Conservation (phyloP, 2,329 filamentous ascomycete species). For the Metarhizium humberi region DNA sequence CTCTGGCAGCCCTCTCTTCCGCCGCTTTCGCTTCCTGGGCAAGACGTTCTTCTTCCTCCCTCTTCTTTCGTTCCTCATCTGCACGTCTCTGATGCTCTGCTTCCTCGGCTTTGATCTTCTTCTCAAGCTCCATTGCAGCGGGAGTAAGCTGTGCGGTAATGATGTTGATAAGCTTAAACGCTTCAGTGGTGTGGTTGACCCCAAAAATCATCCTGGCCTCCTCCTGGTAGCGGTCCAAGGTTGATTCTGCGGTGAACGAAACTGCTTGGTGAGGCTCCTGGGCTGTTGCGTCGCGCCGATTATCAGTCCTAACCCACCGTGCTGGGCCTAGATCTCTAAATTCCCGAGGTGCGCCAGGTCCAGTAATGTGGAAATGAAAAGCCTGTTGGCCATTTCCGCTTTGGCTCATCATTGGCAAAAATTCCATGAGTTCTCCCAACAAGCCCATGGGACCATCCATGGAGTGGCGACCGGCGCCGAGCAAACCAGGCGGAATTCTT, state of each 20-base stretch:
- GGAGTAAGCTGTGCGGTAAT: conserved; percentile 71
- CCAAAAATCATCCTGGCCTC: conserved; percentile 85
- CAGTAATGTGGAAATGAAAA: conserved; percentile 51
- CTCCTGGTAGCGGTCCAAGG: conserved; percentile 74
- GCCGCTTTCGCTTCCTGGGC: conserved; percentile 63
- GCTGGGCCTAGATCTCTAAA: conserved; percentile 37
- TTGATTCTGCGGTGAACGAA: conserved; percentile 62
- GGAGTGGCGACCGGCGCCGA: conserved; percentile 27
- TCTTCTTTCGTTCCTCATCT: conserved; percentile 51
- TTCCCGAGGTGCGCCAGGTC: conserved; percentile 36
- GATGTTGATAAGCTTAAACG: conserved; percentile 56
- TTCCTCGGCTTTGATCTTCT: conserved; percentile 54
- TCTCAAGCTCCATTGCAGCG: conserved; percentile 73
- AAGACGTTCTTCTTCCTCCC: conserved; percentile 55
- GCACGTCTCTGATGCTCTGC: conserved; percentile 39
- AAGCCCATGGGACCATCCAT: conserved; percentile 44
- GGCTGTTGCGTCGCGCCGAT: conserved; percentile 35
- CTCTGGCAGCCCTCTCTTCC: conserved; percentile 54
- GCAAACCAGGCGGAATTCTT: conserved; percentile 36
- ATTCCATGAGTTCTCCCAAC: conserved; percentile 47
- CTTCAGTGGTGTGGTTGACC: conserved; percentile 50
- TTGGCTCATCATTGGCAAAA: conserved; percentile 36
- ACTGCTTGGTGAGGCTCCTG: conserved; percentile 66
- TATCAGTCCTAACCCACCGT: conserved; percentile 36
- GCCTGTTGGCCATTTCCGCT: conserved; percentile 39